phyloP scores from a whole-genome alignment of 2,329 filamentous ascomycete genomes.

The Ophiostoma ulmi region DNA sequence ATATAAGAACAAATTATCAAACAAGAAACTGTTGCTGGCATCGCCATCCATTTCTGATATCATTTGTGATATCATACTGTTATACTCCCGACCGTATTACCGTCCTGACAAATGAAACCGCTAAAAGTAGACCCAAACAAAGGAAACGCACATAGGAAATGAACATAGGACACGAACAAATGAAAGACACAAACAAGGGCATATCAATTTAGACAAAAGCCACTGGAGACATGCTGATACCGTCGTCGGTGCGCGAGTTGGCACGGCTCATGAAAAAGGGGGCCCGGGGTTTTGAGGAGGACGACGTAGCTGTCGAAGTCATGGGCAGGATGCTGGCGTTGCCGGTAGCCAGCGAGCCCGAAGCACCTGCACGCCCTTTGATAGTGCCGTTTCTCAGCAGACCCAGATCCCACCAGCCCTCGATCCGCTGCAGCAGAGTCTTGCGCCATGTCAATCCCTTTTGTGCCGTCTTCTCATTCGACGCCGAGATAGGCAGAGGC shows the following conservation, averaged over 20 bases:
- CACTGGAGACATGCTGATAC: constrained; percentile 9
- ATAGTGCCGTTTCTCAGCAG: constrained; percentile 37
- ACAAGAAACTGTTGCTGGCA: neutral
- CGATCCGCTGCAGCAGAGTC: constrained; percentile 46
- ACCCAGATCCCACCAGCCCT: constrained; percentile 53
- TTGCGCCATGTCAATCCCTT: constrained; percentile 35
- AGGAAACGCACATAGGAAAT: neutral
- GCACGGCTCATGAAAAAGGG: neutral
- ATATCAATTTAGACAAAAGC: constrained; percentile 16
- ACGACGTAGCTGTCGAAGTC: neutral
- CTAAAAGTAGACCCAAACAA: neutral
- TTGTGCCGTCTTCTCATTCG: constrained; percentile 15
- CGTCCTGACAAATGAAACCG: neutral
- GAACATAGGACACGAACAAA: neutral
- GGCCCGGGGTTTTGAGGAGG: neutral
- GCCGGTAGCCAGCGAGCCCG: neutral
- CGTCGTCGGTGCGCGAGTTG: neutral
- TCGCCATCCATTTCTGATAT: neutral
- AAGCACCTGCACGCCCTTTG: constrained; percentile 33
- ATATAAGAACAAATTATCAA: neutral
- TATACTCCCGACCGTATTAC: neutral
- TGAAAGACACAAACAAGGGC: neutral
- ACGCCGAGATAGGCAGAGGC: constrained; percentile 11
- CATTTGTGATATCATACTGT: neutral
- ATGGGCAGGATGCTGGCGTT: constrained; percentile 3